Base-by-base conservation (phyloP, 352 stramenopile genomes). In the Phytopythium montanum region DNA sequence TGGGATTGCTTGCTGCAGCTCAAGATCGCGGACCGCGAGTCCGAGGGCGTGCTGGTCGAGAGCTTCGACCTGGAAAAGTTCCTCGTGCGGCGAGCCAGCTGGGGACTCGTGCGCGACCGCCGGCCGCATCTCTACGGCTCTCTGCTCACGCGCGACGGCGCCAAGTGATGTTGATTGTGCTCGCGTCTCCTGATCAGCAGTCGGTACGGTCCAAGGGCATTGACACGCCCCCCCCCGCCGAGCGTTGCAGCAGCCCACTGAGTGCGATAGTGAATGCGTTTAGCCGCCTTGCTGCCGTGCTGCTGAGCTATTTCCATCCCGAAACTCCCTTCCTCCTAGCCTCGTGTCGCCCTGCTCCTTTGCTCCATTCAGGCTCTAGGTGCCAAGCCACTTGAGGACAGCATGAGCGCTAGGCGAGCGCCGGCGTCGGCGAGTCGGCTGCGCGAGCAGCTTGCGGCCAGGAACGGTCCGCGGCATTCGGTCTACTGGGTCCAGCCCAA, bases 21-120 rank as follows among this genome's bases (percentile, higher is more conserved):
- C 29, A 95, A 95, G 62, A 92, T 95, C 62, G 85, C 85, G 1
- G 85, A 95, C 44, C 85, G 85, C 18, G 85, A 95, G 59, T 93
- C 83, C 0, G 85, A 95, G 72, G 85, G 85, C n/a, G 85, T 95
- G 44, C 66, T 95, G 19, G 85, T 95, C 16, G 85, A 95, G 66
- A 90, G 72, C 59, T 92, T 95, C 53, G 81, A 92, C 56, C 68
- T 95, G 33, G 85, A 92, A 55, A 93, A 93, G 65, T 90, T 93
- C 62, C 85, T 91, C 49, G 79, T 90, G 23, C 81, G 85, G 72
- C 86, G 87, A 64, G 88, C 87, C 38, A 92, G 76, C 61, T 96
- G 87, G 85, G 88, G 88, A 0, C 79, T 97, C 42, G 70, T 96
- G 60, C 81, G 90, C 50, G 90, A 97, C 61, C 81, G 91, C 45